A percentile compares a stretch with the other conserved stretches of the same genome.
These are phyloP conservation scores for Graphilbum sp. DNA, from an alignment of 2,329 filamentous ascomycete species.

Conservation along the genomic window DNA sequence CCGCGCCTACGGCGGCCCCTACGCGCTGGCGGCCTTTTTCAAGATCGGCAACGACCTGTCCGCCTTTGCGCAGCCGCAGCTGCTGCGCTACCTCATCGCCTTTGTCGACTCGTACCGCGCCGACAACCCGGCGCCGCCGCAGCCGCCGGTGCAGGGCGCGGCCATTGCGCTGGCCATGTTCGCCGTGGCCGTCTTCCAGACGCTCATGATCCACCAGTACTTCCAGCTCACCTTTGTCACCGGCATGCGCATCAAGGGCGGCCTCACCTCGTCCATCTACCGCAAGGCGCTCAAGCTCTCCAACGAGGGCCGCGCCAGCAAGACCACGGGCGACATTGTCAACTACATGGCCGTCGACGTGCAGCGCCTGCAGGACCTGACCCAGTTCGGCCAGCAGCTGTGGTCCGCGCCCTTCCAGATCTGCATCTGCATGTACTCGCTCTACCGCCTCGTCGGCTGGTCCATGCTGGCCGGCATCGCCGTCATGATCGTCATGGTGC, in stretches of 20 bases:
- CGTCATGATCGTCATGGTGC: slow-evolving; percentile 96
- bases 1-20: slow-evolving; percentile 71
- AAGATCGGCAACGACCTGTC: slow-evolving; percentile 78
- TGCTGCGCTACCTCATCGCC: slow-evolving; percentile 66
- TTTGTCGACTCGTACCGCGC: slow-evolving; percentile 65
- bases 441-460: slow-evolving; percentile 86
- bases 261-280: slow-evolving; percentile 82
- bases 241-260: slow-evolving; percentile 91
- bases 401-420: slow-evolving; percentile 99
- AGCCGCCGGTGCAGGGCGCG: slow-evolving; percentile 70
- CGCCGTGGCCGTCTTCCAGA: slow-evolving; percentile 68
- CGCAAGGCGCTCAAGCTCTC: slow-evolving; percentile 78
- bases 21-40: slow-evolving; percentile 65
- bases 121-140: slow-evolving; percentile 40
- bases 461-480: slow-evolving; percentile 93
- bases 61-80: slow-evolving; percentile 80
- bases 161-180: slow-evolving; percentile 92
- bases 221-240: slow-evolving; percentile 91
- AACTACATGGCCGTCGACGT: slow-evolving; percentile 99
- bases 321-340: slow-evolving; percentile 94
- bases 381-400: slow-evolving; percentile 86
- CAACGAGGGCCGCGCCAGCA: slow-evolving; percentile 76
- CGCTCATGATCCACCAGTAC: slow-evolving; percentile 86
- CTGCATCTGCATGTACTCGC: slow-evolving; percentile 80
- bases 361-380: slow-evolving; percentile 83